A percentile compares a stretch with the other conserved stretches of the same genome.
Evolutionary conservation across 2,329 filamentous ascomycete species (phyloP).

Genomic region (Uncinocarpus reesii): DNA sequence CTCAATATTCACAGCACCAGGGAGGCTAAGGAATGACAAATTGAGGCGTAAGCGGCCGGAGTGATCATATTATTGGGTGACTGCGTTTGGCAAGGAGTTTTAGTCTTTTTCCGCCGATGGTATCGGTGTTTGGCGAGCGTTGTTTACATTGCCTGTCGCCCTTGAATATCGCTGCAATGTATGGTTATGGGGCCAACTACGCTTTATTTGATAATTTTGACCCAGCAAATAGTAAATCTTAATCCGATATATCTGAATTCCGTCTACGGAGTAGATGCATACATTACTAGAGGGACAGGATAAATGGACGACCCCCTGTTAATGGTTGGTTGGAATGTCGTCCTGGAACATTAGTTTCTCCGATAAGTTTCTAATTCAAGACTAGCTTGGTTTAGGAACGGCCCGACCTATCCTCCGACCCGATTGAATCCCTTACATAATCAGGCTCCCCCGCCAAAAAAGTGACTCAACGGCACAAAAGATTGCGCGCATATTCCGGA

Average conservation of each 20-base stretch:
- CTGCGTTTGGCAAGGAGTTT: not conserved
- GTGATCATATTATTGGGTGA: not conserved
- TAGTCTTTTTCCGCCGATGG: not conserved
- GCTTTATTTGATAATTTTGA: too few species aligned
- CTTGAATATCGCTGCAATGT: not conserved
- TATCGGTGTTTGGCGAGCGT: not conserved
- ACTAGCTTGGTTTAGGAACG: too few species aligned
- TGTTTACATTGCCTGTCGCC: not conserved
- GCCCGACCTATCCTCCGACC: too few species aligned
- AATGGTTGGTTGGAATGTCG: too few species aligned
- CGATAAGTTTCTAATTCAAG: too few species aligned
- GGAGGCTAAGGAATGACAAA: not conserved
- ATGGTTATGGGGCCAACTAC: not conserved
- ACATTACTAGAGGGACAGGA: too few species aligned
- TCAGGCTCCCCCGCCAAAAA: not conserved
- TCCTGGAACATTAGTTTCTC: too few species aligned
- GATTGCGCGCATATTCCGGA: not conserved
- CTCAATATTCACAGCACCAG: not conserved
- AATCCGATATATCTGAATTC: too few species aligned
- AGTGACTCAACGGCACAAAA: slow-evolving; percentile 3
- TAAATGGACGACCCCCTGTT: too few species aligned
- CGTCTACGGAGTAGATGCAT: too few species aligned
- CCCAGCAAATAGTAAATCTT: too few species aligned
- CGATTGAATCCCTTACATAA: not conserved
- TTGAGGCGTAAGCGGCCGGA: not conserved